phyloP scores from a whole-genome alignment of 2,329 filamentous ascomycete species.

The Cyclaneusma minus region DNA sequence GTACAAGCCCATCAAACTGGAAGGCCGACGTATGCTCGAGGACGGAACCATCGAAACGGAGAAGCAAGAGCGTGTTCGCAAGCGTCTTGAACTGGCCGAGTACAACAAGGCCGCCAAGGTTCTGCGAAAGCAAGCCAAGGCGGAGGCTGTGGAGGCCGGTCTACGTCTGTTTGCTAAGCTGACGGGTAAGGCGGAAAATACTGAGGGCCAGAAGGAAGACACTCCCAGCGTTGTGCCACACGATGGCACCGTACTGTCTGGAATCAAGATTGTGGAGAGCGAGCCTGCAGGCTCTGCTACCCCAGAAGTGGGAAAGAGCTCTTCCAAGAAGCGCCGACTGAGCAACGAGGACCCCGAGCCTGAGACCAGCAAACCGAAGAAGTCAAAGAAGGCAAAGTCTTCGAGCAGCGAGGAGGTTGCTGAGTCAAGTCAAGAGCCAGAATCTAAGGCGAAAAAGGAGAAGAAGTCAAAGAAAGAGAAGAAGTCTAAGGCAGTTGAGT shows the following conservation, averaged over 20 bases:
- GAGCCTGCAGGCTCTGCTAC: too few relatives aligned
- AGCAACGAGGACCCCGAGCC: too few relatives aligned
- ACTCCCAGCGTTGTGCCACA: background rate
- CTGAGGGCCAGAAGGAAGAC: background rate
- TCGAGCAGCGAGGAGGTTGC: conserved; percentile 1
- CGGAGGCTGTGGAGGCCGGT: conserved; percentile 10
- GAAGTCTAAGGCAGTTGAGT: background rate
- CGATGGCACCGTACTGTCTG: too few relatives aligned
- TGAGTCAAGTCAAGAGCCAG: conserved; percentile 1
- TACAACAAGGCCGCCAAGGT: conserved; percentile 10
- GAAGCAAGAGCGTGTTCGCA: conserved; percentile 9
- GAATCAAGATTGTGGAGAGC: too few relatives aligned
- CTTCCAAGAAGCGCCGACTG: background rate
- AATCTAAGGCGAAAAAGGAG: conserved; percentile 4
- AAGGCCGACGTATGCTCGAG: conserved; percentile 8
- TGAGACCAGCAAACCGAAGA: conserved; percentile 3
- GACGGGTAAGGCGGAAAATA: conserved; percentile 4
- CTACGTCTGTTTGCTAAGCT: conserved; percentile 9
- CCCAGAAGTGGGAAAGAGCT: background rate
- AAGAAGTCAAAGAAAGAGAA: conserved; percentile 2
- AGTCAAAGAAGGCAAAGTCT: conserved; percentile 4
- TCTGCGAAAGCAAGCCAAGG: conserved; percentile 11
- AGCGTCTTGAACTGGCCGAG: conserved; percentile 8
- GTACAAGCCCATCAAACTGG: conserved; percentile 7
- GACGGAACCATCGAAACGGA: conserved; percentile 9